Evolutionary conservation across 441 rosid species (phyloP), one percentile per base, ranked within the genome.

Genomic region (Metrosideros polymorpha): DNA sequence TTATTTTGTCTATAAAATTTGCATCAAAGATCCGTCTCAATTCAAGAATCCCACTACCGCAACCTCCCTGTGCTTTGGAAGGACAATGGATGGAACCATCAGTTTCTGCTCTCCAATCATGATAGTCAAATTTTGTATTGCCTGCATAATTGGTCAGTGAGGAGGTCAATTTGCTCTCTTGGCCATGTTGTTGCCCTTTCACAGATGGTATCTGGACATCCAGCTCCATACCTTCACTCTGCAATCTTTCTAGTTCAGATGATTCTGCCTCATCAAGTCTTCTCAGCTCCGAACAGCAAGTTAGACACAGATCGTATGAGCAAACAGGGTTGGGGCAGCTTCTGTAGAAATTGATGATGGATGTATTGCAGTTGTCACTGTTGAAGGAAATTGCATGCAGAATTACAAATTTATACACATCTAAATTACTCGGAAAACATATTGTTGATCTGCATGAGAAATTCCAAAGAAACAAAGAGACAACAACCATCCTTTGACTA

Each of bases 311-410:
- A 83, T 83, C 84, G 32, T 83, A 83, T 13, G 84, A 83, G 59
- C 84, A 83, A 32, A 42, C 14, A 71, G 79, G 79, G 9, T 71
- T 51, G 84, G 84, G 45, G 63, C 84, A 83, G 84, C 63, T 83
- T 52, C 84, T 83, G 59, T 83, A 83, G 10, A 83, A 55, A 83
- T 83, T 83, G 84, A 83, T 42, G 42, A 83, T 83, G 55, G 84
- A 83, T 27, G 84, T 83, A 35, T 83, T 83, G 84, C 84, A 83
- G 43, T 83, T 83, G 59, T 83, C 84, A 51, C 84, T 83, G 84
- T 83, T 52, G 59, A 52, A 83, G 47, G n/a, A 83, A 83, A 51
- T 49, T 22, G 56, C 47, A 53, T 4, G n/a, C 45, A 6, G 59
- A 55, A 83, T 83, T 55, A 83, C 61, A 83, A 53, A 30, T 51